Evolutionary conservation across 1,139 yeast genomes (phyloP).

Genomic region (Meyerozyma guilliermondii): DNA sequence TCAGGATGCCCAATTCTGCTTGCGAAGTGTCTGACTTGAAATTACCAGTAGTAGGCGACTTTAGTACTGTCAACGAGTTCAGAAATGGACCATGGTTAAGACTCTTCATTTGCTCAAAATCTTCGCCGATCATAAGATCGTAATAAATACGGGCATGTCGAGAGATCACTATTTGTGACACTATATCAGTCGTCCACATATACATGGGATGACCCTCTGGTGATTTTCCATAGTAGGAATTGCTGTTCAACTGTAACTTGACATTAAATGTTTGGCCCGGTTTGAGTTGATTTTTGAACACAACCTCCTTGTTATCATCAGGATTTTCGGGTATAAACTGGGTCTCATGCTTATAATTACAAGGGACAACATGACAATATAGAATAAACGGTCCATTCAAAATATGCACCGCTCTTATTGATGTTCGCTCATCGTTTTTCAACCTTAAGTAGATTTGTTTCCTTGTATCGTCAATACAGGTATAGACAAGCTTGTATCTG

Average conservation of each 20-base stretch:
- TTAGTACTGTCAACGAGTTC: conserved; percentile 14
- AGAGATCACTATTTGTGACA: conserved; percentile 20
- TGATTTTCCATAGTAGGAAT: conserved; percentile 20
- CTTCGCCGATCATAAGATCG: conserved; percentile 22
- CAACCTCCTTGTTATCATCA: conserved; percentile 25
- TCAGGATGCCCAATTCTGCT: conserved; percentile 6
- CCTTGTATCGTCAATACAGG: conserved; percentile 13
- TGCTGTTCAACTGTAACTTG: conserved; percentile 33
- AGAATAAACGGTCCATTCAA: conserved; percentile 57
- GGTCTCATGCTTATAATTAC: conserved; percentile 35
- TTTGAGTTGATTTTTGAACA: conserved; percentile 12
- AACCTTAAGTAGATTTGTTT: conserved; percentile 33
- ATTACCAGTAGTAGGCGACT: neutral
- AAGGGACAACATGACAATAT: conserved; percentile 56
- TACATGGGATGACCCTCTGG: conserved; percentile 10
- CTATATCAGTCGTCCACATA: conserved; percentile 18
- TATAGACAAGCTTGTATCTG: conserved; percentile 29
- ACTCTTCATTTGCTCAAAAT: conserved; percentile 27
- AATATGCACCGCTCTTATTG: conserved; percentile 50
- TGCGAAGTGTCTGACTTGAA: neutral
- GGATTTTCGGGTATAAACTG: conserved; percentile 24
- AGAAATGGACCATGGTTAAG: conserved; percentile 23
- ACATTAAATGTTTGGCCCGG: conserved; percentile 16
- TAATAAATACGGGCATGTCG: conserved; percentile 13
- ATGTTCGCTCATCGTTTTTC: conserved; percentile 46